Evolutionary conservation across 2,329 filamentous ascomycete species (phyloP).

Genomic region (Falciphora oryzae): DNA sequence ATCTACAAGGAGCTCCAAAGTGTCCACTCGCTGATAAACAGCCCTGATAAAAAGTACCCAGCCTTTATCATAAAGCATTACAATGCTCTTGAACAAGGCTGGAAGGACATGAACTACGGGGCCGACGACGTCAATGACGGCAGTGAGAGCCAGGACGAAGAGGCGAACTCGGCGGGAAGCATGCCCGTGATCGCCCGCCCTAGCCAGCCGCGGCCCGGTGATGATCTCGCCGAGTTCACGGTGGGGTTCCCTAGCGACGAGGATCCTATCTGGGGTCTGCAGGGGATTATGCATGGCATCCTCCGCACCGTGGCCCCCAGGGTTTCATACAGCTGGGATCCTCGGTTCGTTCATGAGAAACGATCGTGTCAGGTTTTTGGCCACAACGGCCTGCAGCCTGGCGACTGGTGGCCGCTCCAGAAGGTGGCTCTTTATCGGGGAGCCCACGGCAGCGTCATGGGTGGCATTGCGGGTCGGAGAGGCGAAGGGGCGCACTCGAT

Average conservation of each 20-base stretch:
- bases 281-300: slow-evolving; percentile 26
- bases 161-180: neutral
- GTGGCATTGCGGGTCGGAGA: slow-evolving; percentile 44
- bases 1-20: neutral
- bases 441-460: slow-evolving; percentile 42
- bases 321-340: slow-evolving; percentile 17
- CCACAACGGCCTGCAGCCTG: slow-evolving; percentile 28
- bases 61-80: slow-evolving; percentile 1
- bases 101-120: neutral
- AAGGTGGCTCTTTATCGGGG: slow-evolving; percentile 44
- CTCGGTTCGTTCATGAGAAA: slow-evolving; percentile 7
- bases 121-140: neutral
- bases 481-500: slow-evolving; percentile 46
- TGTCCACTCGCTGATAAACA: neutral
- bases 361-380: slow-evolving; percentile 18
- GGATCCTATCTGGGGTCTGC: slow-evolving; percentile 25
- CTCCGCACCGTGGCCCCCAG: slow-evolving; percentile 8
- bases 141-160: neutral
- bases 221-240: neutral
- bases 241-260: slow-evolving; percentile 15
- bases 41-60: neutral
- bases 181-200: too few species aligned
- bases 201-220: neutral
- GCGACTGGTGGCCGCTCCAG: slow-evolving; percentile 50
- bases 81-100: neutral